A percentile compares a stretch with the other conserved stretches of the same genome.
Evolutionary conservation across 2,329 filamentous ascomycete genomes (phyloP).

Genomic region (Dothistroma pini): DNA sequence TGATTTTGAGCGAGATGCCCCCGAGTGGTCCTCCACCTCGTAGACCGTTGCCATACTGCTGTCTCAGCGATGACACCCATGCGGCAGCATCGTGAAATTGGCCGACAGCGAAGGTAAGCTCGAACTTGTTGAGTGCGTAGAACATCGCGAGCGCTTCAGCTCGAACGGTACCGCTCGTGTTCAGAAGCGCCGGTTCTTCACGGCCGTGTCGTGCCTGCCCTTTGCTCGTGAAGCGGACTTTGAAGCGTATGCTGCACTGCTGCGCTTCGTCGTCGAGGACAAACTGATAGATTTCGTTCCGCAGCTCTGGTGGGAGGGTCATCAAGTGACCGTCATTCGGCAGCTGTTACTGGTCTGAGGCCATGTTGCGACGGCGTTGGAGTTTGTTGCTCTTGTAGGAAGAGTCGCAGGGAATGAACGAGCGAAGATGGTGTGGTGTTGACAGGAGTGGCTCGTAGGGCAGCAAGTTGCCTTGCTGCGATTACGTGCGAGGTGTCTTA

Average conservation of each 20-base stretch:
- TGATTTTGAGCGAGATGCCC: not conserved
- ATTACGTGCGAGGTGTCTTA: slow-evolving; percentile 1
- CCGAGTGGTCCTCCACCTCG: not conserved
- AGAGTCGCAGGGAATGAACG: too few species aligned
- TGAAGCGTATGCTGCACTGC: not conserved
- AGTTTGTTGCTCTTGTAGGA: too few species aligned
- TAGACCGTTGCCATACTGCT: not conserved
- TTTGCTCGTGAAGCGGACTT: not conserved
- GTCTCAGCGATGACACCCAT: not conserved
- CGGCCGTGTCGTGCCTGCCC: not conserved
- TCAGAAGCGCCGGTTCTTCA: slow-evolving; percentile 10
- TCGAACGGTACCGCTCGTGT: slow-evolving; percentile 4
- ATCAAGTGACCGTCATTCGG: not conserved
- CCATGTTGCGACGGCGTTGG: too few species aligned
- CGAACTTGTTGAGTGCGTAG: slow-evolving; percentile 12
- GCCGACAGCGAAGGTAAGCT: not conserved
- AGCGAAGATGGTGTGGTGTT: too few species aligned
- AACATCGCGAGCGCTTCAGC: slow-evolving; percentile 12
- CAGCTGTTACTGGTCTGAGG: not conserved
- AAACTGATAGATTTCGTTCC: slow-evolving; percentile 3
- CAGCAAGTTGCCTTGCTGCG: not conserved
- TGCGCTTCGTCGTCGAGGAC: not conserved
- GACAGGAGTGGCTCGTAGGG: too few species aligned
- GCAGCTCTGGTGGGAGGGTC: slow-evolving; percentile 7
- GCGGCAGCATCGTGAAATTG: not conserved